phyloP scores from a whole-genome alignment of 2,329 filamentous ascomycete genomes.

The Arachnopeziza araneosa region DNA sequence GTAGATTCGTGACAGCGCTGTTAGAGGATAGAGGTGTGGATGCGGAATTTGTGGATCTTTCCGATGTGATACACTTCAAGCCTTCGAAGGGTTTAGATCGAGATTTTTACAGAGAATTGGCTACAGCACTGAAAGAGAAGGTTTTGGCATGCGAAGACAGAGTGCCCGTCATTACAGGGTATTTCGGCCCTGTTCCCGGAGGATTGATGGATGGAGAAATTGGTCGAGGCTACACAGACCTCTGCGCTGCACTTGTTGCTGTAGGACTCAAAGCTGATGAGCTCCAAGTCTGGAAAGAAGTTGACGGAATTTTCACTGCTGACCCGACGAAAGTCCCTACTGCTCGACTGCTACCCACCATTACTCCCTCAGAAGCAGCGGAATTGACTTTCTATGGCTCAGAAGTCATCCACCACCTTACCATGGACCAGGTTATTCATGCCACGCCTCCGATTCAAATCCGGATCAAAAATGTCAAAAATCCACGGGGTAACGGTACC shows the following conservation, averaged over 20 bases:
- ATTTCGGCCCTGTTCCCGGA: slow-evolving; percentile 89
- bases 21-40: slow-evolving; percentile 76
- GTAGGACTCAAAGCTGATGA: slow-evolving; percentile 84
- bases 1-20: slow-evolving; percentile 81
- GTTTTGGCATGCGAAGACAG: slow-evolving; percentile 59
- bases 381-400: slow-evolving; percentile 93
- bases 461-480: slow-evolving; percentile 89
- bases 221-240: slow-evolving; percentile 91
- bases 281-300: slow-evolving; percentile 98
- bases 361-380: slow-evolving; percentile 91
- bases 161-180: slow-evolving; percentile 81
- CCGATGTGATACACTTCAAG: slow-evolving; percentile 70
- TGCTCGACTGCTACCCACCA: slow-evolving; percentile 78
- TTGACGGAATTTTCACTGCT: slow-evolving; percentile 84
- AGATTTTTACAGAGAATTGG: slow-evolving; percentile 63
- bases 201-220: slow-evolving; percentile 84
- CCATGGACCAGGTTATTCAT: slow-evolving; percentile 93
- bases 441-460: slow-evolving; percentile 75
- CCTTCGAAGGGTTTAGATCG: slow-evolving; percentile 54
- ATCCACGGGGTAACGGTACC: slow-evolving; percentile 71
- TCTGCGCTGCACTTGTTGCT: slow-evolving; percentile 87
- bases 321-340: slow-evolving; percentile 89
- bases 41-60: slow-evolving; percentile 85
- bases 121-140: slow-evolving; percentile 55
- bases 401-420: slow-evolving; percentile 97